These are phyloP conservation scores for Maudiozyma bulderi DNA, from an alignment of 805 yeast species.

Conservation along the genomic window DNA sequence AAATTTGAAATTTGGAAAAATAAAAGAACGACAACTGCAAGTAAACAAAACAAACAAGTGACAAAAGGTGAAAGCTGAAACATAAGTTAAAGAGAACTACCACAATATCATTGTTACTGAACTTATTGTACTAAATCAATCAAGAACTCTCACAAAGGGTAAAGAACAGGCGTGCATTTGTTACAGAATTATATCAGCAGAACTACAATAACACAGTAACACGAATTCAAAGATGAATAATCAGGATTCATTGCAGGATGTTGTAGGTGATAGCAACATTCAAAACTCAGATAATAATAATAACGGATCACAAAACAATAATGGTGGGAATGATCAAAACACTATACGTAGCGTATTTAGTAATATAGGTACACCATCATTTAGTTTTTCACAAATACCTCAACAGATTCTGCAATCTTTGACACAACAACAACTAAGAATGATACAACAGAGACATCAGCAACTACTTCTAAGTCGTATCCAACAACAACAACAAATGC, in stretches of 20 bases:
- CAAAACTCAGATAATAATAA: background rate
- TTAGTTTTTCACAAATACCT: slow-evolving; percentile 27
- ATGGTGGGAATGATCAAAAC: background rate
- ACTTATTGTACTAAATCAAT: too few relatives aligned
- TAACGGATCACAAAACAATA: background rate
- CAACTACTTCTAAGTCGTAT: slow-evolving; percentile 23
- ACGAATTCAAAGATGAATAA: background rate
- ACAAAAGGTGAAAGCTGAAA: too few relatives aligned
- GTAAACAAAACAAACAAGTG: too few relatives aligned
- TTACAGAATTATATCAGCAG: too few relatives aligned
- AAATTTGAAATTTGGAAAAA: too few relatives aligned
- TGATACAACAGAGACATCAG: slow-evolving; percentile 29
- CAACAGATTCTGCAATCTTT: slow-evolving; percentile 25
- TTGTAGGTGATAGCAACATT: background rate
- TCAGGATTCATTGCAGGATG: background rate
- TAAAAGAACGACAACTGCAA: too few relatives aligned
- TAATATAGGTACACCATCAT: slow-evolving; percentile 28
- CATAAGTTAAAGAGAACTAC: too few relatives aligned
- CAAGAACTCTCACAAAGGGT: too few relatives aligned
- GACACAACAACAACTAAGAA: slow-evolving; percentile 25
- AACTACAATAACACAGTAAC: background rate
- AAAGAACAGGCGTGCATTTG: too few relatives aligned
- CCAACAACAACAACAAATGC: slow-evolving; percentile 21
- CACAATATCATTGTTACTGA: too few relatives aligned
- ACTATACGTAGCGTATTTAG: slow-evolving; percentile 11